phyloP scores from a whole-genome alignment of 2,329 filamentous ascomycete species.

The Fusarium stilboides region DNA sequence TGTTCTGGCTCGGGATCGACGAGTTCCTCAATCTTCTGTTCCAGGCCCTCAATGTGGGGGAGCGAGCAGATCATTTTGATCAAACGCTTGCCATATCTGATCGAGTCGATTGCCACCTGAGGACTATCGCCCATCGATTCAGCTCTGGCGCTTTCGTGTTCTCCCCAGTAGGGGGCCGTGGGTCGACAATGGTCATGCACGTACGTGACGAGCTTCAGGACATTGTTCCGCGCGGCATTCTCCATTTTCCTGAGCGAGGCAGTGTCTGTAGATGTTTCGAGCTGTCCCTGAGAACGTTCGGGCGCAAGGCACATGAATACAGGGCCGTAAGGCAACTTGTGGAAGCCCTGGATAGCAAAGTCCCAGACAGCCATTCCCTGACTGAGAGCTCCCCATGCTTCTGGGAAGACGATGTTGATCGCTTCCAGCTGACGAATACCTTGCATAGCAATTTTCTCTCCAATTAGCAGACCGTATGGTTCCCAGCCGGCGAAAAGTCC shows the following conservation, averaged over 20 bases:
- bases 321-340: slow-evolving; percentile 33
- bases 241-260: background rate
- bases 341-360: slow-evolving; percentile 37
- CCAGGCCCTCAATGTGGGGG: slow-evolving; percentile 10
- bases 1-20: slow-evolving; percentile 5
- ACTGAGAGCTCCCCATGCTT: slow-evolving; percentile 46
- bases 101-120: background rate
- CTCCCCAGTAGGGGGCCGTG: slow-evolving; percentile 24
- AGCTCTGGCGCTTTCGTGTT: background rate
- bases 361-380: slow-evolving; percentile 50
- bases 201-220: background rate
- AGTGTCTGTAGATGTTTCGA: background rate
- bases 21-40: background rate
- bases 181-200: slow-evolving; percentile 13
- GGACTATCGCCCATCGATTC: background rate
- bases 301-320: slow-evolving; percentile 50
- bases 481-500: slow-evolving; percentile 23
- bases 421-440: slow-evolving; percentile 47
- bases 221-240: background rate
- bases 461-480: slow-evolving; percentile 27
- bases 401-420: slow-evolving; percentile 42
- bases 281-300: slow-evolving; percentile 36
- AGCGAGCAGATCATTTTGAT: slow-evolving; percentile 30
- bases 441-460: slow-evolving; percentile 27
- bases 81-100: background rate